A percentile compares a stretch with the other conserved stretches of the same genome.
phyloP scores from a whole-genome alignment of 192 early-diverging fungal genomes.

The Backusella macrospora region DNA sequence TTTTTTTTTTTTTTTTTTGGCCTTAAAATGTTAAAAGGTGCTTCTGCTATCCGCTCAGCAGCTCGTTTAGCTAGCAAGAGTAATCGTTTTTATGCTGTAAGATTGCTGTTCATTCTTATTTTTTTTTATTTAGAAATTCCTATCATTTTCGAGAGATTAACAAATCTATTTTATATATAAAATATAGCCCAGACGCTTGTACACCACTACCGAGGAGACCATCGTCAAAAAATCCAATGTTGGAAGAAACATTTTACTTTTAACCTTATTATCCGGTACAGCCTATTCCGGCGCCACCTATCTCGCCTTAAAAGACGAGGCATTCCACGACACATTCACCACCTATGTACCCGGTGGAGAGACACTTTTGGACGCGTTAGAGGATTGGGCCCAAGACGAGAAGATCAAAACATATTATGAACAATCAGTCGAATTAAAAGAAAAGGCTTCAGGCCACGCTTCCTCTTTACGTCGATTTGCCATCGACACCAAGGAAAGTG shows the following conservation, averaged over 20 bases:
- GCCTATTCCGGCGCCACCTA: constrained; percentile 54
- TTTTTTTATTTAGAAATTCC: too few relatives aligned
- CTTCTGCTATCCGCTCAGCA: constrained; percentile 8
- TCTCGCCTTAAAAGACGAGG: constrained; percentile 51
- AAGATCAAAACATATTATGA: constrained; percentile 21
- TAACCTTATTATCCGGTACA: constrained; percentile 36
- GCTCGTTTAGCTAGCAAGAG: constrained; percentile 4
- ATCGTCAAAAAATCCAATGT: not conserved
- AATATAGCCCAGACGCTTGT: constrained; percentile 7
- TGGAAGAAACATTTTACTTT: constrained; percentile 22
- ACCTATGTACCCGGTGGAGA: constrained; percentile 64
- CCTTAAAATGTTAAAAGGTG: constrained; percentile 20
- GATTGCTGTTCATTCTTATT: not conserved
- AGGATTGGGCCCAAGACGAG: constrained; percentile 46
- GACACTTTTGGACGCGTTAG: constrained; percentile 52
- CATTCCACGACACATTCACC: constrained; percentile 63
- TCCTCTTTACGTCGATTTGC: constrained; percentile 30
- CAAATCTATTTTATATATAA: not conserved
- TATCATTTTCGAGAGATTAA: not conserved
- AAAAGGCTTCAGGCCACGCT: constrained; percentile 41
- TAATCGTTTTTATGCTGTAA: constrained; percentile 3
- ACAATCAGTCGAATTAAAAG: constrained; percentile 10
- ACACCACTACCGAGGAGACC: not conserved
- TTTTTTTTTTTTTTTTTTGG: too few relatives aligned
- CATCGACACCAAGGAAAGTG: constrained; percentile 19